These are phyloP conservation scores for Pyrus communis DNA, from an alignment of 306 rosid species.

Conservation along the genomic window DNA sequence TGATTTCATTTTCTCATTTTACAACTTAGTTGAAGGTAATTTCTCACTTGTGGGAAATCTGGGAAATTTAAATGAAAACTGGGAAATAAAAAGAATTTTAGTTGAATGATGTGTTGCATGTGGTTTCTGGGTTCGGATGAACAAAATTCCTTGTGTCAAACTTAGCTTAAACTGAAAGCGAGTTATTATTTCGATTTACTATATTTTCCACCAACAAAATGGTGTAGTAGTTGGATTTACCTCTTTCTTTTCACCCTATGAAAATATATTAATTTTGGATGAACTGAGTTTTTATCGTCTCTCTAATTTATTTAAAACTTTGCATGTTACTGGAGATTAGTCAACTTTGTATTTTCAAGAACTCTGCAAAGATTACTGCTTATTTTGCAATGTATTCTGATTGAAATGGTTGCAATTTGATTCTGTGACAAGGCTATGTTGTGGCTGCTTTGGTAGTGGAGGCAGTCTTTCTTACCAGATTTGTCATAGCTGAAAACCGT, in stretches of 20 bases:
- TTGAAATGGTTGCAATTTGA: background rate
- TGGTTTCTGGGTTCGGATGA: background rate
- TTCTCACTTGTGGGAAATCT: background rate
- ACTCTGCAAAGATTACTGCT: background rate
- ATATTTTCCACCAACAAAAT: background rate
- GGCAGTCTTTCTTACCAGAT: background rate
- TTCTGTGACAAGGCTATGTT: background rate
- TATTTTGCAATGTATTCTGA: background rate
- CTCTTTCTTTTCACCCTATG: background rate
- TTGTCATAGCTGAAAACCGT: background rate
- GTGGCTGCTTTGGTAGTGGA: background rate
- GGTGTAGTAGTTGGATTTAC: background rate
- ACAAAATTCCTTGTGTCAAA: background rate
- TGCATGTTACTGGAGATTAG: conserved; percentile 43
- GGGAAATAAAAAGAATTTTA: background rate
- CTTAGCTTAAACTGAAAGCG: background rate
- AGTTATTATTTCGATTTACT: background rate
- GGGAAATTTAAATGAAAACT: background rate
- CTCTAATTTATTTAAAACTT: conserved; percentile 13
- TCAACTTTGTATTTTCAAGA: conserved; percentile 10
- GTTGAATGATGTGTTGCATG: background rate
- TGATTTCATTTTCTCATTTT: background rate
- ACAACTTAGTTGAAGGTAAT: background rate
- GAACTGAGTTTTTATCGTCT: background rate
- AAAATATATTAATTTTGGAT: background rate